These are phyloP conservation scores for Trichoderma citrinoviride DNA, from an alignment of 2,329 filamentous ascomycete species.

Conservation along the genomic window DNA sequence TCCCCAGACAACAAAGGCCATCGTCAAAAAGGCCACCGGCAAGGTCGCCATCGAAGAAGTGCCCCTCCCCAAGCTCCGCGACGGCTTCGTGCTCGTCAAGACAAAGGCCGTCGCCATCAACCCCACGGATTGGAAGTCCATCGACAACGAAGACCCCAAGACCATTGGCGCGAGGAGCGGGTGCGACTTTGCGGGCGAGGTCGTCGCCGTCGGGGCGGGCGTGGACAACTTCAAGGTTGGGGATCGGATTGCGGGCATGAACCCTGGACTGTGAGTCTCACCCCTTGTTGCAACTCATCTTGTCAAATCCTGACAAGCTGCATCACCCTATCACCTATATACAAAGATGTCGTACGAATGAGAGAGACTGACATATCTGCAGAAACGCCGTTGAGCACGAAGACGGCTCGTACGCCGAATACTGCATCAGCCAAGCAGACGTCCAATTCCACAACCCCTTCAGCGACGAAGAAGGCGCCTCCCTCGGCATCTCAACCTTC, in stretches of 20 bases:
- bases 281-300: background rate
- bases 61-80: conserved; percentile 10
- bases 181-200: conserved; percentile 48
- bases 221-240: conserved; percentile 45
- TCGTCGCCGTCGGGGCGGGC: conserved; percentile 45
- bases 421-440: conserved; percentile 39
- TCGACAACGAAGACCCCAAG: conserved; percentile 23
- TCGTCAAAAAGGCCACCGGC: background rate
- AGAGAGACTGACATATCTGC: background rate
- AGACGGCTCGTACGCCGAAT: conserved; percentile 44
- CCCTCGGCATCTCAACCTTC: conserved; percentile 39
- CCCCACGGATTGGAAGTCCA: conserved; percentile 37
- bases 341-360: too few relatives aligned
- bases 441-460: conserved; percentile 46
- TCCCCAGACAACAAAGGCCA: background rate
- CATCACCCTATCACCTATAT: too few relatives aligned
- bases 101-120: conserved; percentile 37
- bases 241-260: conserved; percentile 45
- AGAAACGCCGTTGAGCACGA: conserved; percentile 33
- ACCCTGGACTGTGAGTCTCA: conserved; percentile 33
- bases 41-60: background rate
- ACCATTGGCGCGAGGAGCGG: conserved; percentile 33
- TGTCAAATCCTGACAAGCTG: background rate
- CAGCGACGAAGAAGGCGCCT: conserved; percentile 47
- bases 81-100: conserved; percentile 34